phyloP scores from a whole-genome alignment of 257 asterid species.

The Paulownia fortunei region DNA sequence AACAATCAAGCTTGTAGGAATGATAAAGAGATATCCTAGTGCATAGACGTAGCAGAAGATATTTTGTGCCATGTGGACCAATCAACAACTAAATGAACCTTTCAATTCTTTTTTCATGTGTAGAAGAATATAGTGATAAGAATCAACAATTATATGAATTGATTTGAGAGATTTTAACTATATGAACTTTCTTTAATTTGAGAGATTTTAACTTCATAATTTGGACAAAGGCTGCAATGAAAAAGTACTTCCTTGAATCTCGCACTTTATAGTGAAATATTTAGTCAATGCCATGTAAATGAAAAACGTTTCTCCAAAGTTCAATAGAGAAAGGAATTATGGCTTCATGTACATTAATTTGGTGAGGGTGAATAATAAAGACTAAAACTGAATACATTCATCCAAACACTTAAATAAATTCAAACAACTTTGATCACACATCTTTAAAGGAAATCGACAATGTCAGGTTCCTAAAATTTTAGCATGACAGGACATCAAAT shows the following conservation, averaged over 20 bases:
- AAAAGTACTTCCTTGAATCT: background rate
- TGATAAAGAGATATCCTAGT: too few species aligned
- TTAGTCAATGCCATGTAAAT: too few species aligned
- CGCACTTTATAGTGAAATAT: background rate
- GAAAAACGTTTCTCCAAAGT: too few species aligned
- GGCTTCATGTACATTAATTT: background rate
- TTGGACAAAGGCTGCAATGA: background rate
- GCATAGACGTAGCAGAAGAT: background rate
- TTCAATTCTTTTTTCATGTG: too few species aligned
- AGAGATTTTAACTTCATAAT: background rate
- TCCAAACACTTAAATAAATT: background rate
- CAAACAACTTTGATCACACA: background rate
- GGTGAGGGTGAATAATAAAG: background rate
- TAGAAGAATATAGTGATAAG: too few species aligned
- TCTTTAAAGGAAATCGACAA: too few species aligned
- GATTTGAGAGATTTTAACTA: too few species aligned
- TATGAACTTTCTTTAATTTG: background rate
- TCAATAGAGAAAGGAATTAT: background rate
- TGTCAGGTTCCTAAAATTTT: too few species aligned
- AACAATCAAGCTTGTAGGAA: too few species aligned
- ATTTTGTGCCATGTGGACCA: background rate
- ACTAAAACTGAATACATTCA: background rate
- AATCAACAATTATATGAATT: background rate
- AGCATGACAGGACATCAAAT: too few species aligned
- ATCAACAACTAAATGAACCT: background rate